Conservation (phyloP, 768 basidiomycete genomes). For the Calocera viscosa region DNA sequence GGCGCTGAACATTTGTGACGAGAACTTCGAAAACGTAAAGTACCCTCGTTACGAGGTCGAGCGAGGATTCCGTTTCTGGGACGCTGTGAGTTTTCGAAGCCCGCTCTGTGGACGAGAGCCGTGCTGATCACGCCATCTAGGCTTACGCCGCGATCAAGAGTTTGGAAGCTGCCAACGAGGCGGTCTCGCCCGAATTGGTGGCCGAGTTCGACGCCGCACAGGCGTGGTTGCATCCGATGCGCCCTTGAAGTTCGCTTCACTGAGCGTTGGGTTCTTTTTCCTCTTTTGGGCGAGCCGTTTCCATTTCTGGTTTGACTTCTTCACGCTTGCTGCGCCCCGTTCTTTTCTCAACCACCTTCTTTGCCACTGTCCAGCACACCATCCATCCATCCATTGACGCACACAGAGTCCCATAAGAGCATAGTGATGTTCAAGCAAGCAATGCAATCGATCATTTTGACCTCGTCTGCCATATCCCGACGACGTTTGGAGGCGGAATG, state of each 20-base stretch:
- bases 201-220: slow-evolving; percentile 95
- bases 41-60: slow-evolving; percentile 77
- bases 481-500: too few relatives aligned
- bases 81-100: slow-evolving; percentile 67
- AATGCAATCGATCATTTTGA: too few relatives aligned
- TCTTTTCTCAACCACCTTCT: too few relatives aligned
- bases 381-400: too few relatives aligned
- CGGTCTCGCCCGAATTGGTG: slow-evolving; percentile 74
- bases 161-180: slow-evolving; percentile 59
- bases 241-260: slow-evolving; percentile 46
- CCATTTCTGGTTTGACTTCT: background rate
- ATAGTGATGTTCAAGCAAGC: too few relatives aligned
- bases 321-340: background rate
- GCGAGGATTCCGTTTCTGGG: slow-evolving; percentile 97
- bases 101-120: background rate
- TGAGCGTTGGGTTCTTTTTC: background rate
- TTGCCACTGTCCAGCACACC: too few relatives aligned
- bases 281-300: background rate
- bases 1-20: slow-evolving; percentile 85
- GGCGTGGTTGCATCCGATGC: slow-evolving; percentile 83
- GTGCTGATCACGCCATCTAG: slow-evolving; percentile 28
- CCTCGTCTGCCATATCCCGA: too few relatives aligned
- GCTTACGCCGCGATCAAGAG: slow-evolving; percentile 81
- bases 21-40: slow-evolving; percentile 85
- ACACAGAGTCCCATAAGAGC: too few relatives aligned